These are phyloP conservation scores for Aureobasidium musti DNA, from an alignment of 2,329 filamentous ascomycete species.

Conservation along the genomic window DNA sequence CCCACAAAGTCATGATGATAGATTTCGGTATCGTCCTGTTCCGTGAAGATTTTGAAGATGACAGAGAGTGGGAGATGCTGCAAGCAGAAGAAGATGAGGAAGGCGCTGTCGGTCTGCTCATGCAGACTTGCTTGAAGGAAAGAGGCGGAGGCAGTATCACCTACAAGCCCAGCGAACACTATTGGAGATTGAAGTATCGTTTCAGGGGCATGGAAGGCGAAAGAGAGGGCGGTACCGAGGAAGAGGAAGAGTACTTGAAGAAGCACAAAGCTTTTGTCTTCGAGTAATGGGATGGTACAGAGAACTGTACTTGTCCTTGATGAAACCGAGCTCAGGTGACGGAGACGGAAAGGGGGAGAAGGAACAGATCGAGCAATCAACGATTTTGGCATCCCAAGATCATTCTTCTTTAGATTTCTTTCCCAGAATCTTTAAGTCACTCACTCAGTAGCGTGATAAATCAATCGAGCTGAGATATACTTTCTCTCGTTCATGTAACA, in stretches of 20 bases:
- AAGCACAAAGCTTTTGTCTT: not conserved
- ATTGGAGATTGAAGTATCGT: not conserved
- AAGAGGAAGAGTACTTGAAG: constrained; percentile 11
- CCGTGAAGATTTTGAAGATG: not conserved
- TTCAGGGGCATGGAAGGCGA: not conserved
- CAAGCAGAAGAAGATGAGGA: not conserved
- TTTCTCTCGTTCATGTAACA: too few species aligned
- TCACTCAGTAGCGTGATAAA: too few species aligned
- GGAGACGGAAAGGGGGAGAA: too few species aligned
- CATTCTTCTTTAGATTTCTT: too few species aligned
- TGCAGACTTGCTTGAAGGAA: not conserved
- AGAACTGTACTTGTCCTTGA: too few species aligned
- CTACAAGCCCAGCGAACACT: not conserved
- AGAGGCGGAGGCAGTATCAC: not conserved
- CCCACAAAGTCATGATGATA: constrained; percentile 13
- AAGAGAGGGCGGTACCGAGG: constrained; percentile 3
- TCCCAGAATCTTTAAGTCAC: too few species aligned
- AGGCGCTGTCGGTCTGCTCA: not conserved
- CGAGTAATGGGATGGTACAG: not conserved
- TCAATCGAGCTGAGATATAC: too few species aligned
- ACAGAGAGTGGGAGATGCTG: not conserved
- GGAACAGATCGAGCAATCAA: too few species aligned
- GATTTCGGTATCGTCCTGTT: not conserved
- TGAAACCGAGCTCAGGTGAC: too few species aligned
- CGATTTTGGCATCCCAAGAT: too few species aligned